These are phyloP conservation scores for Chondrus crispus DNA, from an alignment of 23 red algal genomes.

Conservation along the genomic window DNA sequence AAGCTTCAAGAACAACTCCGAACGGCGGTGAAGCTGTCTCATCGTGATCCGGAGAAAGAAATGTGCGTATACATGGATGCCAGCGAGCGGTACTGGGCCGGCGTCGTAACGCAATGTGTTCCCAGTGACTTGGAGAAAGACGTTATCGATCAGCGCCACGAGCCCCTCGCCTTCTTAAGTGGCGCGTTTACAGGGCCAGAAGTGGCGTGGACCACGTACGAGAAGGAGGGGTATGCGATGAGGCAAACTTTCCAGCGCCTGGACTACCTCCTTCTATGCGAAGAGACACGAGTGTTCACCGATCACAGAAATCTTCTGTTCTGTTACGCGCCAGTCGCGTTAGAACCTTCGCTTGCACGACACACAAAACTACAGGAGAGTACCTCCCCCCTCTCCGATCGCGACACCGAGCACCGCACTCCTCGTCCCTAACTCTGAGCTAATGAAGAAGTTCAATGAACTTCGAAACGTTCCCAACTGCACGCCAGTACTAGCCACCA, in stretches of 20 bases:
- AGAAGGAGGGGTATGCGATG: neutral
- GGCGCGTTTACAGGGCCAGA: neutral
- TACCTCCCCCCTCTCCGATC: no score
- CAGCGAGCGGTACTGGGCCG: constrained; percentile 9
- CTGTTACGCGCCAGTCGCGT: neutral
- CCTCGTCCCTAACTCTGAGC: no score
- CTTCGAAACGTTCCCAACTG: no score
- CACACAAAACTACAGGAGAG: no score
- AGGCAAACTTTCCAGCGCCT: neutral
- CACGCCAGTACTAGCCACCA: no score
- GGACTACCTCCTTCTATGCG: constrained; percentile 15
- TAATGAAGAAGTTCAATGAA: no score
- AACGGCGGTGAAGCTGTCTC: neutral
- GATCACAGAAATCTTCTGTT: constrained; percentile 32
- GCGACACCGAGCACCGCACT: no score
- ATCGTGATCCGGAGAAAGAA: neutral
- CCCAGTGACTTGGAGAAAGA: neutral
- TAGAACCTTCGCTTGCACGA: no score
- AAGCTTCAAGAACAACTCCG: constrained; percentile 14
- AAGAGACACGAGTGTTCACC: constrained; percentile 18
- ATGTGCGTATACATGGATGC: constrained; percentile 33
- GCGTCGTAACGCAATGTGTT: constrained; percentile 3
- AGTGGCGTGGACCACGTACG: constrained; percentile 12
- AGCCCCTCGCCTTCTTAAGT: neutral
- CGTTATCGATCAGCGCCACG: neutral